Conservation (phyloP, 2,329 filamentous ascomycete genomes). For the Aureobasidium sp. region DNA sequence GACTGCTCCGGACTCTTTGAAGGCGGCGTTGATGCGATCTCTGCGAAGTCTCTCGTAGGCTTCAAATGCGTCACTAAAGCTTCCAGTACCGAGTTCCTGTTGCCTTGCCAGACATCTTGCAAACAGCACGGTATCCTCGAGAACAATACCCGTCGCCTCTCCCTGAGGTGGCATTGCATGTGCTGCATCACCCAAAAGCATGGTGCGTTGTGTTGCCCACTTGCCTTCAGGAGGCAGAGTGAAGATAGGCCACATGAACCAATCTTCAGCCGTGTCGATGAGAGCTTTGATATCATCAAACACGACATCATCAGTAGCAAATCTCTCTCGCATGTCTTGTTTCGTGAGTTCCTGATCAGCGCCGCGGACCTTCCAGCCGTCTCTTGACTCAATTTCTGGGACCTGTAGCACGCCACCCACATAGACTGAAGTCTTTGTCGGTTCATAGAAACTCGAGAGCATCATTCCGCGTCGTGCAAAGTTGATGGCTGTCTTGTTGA, state of each 20-base stretch:
- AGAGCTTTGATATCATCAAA: slow-evolving; percentile 28
- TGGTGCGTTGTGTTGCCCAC: slow-evolving; percentile 35
- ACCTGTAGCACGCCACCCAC: slow-evolving; percentile 39
- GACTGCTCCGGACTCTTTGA: slow-evolving; percentile 38
- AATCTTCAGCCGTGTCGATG: slow-evolving; percentile 34
- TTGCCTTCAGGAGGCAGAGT: slow-evolving; percentile 35
- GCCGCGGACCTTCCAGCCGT: slow-evolving; percentile 38
- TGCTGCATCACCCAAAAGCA: slow-evolving; percentile 39
- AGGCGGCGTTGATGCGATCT: slow-evolving; percentile 36
- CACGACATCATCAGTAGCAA: slow-evolving; percentile 30
- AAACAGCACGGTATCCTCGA: slow-evolving; percentile 45
- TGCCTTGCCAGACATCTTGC: slow-evolving; percentile 35
- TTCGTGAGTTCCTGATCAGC: slow-evolving; percentile 35
- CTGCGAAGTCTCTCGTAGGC: slow-evolving; percentile 40
- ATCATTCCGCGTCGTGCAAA: slow-evolving; percentile 37
- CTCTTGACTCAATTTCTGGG: slow-evolving; percentile 32
- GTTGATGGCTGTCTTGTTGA: slow-evolving; percentile 37
- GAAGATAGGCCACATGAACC: slow-evolving; percentile 40
- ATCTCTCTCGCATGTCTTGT: slow-evolving; percentile 32
- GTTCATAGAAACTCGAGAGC: slow-evolving; percentile 34
- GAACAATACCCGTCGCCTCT: slow-evolving; percentile 43
- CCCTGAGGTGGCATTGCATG: slow-evolving; percentile 46
- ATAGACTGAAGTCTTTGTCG: slow-evolving; percentile 30
- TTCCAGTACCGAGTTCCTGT: slow-evolving; percentile 31
- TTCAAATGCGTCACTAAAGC: slow-evolving; percentile 37